Evolutionary conservation across 352 stramenopile species (phyloP).

Genomic region (Globisporangium barbulae): DNA sequence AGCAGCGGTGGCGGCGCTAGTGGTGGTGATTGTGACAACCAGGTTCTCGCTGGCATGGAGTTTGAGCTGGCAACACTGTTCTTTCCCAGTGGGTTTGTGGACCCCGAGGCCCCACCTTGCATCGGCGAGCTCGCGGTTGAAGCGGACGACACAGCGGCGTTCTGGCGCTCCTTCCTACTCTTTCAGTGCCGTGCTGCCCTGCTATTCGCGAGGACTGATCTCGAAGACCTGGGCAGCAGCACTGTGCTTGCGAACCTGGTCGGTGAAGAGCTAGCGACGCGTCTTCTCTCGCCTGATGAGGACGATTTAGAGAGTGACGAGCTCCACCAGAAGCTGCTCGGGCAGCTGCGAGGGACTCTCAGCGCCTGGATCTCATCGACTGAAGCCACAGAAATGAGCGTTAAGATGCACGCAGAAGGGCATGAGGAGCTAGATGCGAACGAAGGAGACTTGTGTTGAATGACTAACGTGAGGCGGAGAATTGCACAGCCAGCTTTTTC

Average conservation of each 20-base stretch:
- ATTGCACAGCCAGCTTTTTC: too few relatives aligned
- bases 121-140: conserved; percentile 56
- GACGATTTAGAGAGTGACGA: neutral
- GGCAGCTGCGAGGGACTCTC: neutral
- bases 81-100: conserved; percentile 36
- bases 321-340: conserved; percentile 13
- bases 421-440: neutral
- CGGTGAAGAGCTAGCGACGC: conserved; percentile 1
- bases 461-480: neutral
- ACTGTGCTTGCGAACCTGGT: conserved; percentile 15
- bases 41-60: neutral
- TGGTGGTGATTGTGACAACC: neutral
- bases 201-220: neutral
- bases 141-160: conserved; percentile 28
- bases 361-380: too few relatives aligned
- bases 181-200: conserved; percentile 31
- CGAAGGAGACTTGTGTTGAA: neutral
- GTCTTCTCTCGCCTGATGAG: neutral
- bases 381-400: too few relatives aligned
- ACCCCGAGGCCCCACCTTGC: conserved; percentile 19
- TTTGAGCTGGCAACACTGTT: conserved; percentile 30
- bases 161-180: conserved; percentile 45
- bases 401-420: neutral
- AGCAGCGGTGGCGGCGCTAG: neutral
- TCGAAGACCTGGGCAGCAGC: neutral